A percentile compares a stretch with the other conserved stretches of the same genome.
phyloP scores from a whole-genome alignment of 129 eudicot genomes.

The Lonicera japonica region DNA sequence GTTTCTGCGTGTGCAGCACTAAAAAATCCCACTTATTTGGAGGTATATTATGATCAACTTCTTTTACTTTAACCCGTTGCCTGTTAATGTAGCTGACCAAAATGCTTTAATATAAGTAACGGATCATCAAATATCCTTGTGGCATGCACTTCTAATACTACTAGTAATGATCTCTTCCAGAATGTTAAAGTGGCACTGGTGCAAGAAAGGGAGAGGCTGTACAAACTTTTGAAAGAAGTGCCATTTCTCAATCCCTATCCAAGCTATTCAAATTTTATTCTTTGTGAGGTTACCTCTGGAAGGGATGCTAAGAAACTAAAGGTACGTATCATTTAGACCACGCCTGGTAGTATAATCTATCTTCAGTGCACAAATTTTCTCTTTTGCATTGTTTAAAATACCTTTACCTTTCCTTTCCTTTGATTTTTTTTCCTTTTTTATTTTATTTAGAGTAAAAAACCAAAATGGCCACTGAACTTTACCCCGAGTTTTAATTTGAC shows the following conservation, averaged over 20 bases:
- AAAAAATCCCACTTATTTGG: constrained; percentile 75
- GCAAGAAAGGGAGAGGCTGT: constrained; percentile 86
- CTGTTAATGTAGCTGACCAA: background rate
- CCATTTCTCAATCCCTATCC: constrained; percentile 92
- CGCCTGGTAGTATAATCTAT: background rate
- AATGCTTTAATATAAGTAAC: background rate
- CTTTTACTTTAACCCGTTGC: background rate
- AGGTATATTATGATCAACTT: constrained; percentile 34
- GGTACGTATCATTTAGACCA: constrained; percentile 32
- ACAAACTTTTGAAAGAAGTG: constrained; percentile 66
- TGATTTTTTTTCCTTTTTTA: background rate
- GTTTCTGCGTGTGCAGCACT: constrained; percentile 96
- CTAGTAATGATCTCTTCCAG: constrained; percentile 33
- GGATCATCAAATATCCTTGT: background rate
- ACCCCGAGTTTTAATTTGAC: too few species aligned
- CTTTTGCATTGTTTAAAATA: too few species aligned
- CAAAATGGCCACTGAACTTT: too few species aligned
- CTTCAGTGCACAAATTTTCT: background rate
- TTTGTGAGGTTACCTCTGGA: constrained; percentile 81
- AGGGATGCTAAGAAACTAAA: constrained; percentile 96
- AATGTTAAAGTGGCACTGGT: constrained; percentile 87
- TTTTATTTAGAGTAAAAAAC: too few species aligned
- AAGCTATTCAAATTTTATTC: constrained; percentile 94
- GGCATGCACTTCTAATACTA: background rate
- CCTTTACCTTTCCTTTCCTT: background rate